These are phyloP conservation scores for Rhododendron vialii DNA, from an alignment of 148 eudicot genomes.

Conservation along the genomic window DNA sequence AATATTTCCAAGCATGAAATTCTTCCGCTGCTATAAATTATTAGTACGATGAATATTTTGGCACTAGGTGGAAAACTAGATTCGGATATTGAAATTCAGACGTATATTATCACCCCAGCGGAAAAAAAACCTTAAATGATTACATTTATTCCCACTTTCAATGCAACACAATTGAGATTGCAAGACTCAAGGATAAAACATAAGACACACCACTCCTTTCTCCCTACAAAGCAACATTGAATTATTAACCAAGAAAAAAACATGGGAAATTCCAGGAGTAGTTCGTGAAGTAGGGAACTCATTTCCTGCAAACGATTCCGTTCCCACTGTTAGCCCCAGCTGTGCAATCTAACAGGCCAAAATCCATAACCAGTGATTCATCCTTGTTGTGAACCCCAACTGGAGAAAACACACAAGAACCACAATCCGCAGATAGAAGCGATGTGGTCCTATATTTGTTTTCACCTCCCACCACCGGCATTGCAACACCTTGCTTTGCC, in stretches of 20 bases:
- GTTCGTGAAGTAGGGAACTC: neutral
- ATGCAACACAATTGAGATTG: neutral
- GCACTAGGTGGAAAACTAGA: neutral
- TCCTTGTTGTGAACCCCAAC: constrained; percentile 22
- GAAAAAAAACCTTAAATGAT: neutral
- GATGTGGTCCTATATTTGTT: constrained; percentile 48
- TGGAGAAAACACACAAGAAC: constrained; percentile 36
- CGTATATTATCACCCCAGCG: too few relatives aligned
- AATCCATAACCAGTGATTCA: constrained; percentile 18
- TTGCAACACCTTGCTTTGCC: constrained; percentile 61
- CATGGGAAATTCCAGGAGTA: neutral
- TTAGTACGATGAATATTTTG: neutral
- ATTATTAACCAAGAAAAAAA: neutral
- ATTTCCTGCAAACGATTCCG: constrained; percentile 50
- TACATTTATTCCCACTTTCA: neutral
- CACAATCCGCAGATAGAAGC: constrained; percentile 48
- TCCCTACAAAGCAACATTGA: neutral
- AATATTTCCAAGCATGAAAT: neutral
- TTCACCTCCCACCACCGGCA: constrained; percentile 73
- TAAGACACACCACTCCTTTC: neutral
- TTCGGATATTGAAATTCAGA: neutral
- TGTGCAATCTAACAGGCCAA: constrained; percentile 34
- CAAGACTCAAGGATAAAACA: neutral
- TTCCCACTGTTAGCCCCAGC: constrained; percentile 31
- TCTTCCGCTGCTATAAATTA: neutral